Conservation (phyloP, 495 filamentous ascomycete genomes). For the Geoglossum glabrum region DNA sequence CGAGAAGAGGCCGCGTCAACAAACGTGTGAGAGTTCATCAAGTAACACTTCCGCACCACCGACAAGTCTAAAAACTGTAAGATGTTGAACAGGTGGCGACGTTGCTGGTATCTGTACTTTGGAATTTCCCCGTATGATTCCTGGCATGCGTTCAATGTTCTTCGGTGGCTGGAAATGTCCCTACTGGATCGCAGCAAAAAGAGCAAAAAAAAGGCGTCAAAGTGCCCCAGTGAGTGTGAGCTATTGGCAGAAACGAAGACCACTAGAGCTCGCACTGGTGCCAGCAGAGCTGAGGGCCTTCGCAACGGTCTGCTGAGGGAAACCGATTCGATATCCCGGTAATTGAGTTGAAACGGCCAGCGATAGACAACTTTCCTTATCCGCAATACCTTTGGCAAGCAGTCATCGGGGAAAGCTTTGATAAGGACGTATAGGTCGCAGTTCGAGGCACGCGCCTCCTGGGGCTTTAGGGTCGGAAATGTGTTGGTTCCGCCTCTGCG, state of each 20-base stretch:
- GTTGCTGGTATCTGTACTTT: not conserved
- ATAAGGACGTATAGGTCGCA: not conserved
- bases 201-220: not conserved
- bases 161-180: not conserved
- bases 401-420: not conserved
- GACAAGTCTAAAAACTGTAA: not conserved
- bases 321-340: not conserved
- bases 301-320: not conserved
- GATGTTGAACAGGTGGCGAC: not conserved
- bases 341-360: not conserved
- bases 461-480: not conserved
- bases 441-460: not conserved
- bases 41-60: slow-evolving; percentile 1
- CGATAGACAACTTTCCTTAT: not conserved
- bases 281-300: not conserved
- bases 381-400: not conserved
- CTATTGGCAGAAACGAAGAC: not conserved
- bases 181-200: not conserved
- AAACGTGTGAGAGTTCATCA: slow-evolving; percentile 7
- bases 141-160: not conserved
- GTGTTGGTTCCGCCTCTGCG: not conserved
- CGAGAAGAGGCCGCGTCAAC: slow-evolving; percentile 5
- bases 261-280: not conserved
- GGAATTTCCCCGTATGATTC: not conserved
- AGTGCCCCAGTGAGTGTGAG: not conserved